Percentiles rank a stretch among this genome's conserved stretches.
Conservation (phyloP, 1,284 basidiomycete genomes). For the Boletus smithii region DNA sequence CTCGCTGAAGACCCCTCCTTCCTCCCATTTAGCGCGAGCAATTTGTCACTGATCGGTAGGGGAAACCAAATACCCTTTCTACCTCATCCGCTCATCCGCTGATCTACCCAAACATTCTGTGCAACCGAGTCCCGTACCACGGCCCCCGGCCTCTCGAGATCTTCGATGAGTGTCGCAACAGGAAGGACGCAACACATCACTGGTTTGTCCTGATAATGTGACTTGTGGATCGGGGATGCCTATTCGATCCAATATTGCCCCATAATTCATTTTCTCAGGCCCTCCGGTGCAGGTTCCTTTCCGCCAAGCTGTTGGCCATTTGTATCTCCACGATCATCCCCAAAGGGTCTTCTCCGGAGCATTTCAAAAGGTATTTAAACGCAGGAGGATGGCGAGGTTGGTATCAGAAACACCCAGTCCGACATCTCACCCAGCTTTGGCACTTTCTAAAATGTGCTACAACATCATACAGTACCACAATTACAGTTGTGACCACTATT, state of each 20-base stretch:
- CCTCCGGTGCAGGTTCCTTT: constrained; percentile 4
- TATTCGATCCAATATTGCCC: constrained; percentile 15
- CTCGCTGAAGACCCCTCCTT: constrained; percentile 2
- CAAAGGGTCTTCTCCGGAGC: constrained; percentile 6
- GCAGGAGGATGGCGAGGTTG: not conserved
- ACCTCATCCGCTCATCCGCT: constrained; percentile 4
- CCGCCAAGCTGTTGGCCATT: constrained; percentile 1
- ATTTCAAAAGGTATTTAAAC: constrained; percentile 27
- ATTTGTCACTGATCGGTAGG: constrained; percentile 1
- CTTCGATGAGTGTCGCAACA: constrained; percentile 10
- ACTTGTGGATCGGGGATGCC: constrained; percentile 5
- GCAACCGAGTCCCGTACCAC: constrained; percentile 1
- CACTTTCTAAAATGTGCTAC: constrained; percentile 40
- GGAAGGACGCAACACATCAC: constrained; percentile 8
- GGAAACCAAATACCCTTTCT: not conserved
- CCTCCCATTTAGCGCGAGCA: not conserved
- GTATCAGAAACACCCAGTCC: constrained; percentile 2
- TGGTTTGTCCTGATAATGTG: constrained; percentile 7
- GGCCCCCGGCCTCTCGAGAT: constrained; percentile 10
- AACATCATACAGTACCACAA: constrained; percentile 36
- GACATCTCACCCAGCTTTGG: not conserved
- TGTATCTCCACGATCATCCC: constrained; percentile 4
- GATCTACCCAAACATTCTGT: not conserved
- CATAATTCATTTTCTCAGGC: constrained; percentile 20
- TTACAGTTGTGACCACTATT: constrained; percentile 38